phyloP scores from a whole-genome alignment of 139 green algal genomes.

The Picocystis salinarum region DNA sequence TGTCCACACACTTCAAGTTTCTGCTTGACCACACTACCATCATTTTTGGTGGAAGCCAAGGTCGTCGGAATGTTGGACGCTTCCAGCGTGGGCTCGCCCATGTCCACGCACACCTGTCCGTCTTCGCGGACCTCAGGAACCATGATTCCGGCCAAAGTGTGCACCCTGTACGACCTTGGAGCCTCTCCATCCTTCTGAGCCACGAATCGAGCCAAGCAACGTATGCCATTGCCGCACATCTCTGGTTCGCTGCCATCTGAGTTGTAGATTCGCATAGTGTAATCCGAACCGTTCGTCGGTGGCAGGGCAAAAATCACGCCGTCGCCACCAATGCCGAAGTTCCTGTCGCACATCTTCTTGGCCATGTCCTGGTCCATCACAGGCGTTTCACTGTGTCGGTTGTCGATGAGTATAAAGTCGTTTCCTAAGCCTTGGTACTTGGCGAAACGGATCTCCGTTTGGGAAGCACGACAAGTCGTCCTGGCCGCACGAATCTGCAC shows the following conservation, averaged over 20 bases:
- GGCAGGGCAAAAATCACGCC: conserved; percentile 85
- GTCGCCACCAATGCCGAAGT: conserved; percentile 64
- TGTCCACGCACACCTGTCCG: conserved; percentile 90
- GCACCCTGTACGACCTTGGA: conserved; percentile 48
- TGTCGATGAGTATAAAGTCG: conserved; percentile 98
- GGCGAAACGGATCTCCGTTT: conserved; percentile 40
- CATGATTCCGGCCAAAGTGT: conserved; percentile 86
- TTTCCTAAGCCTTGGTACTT: conserved; percentile 99
- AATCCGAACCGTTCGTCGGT: conserved; percentile 38
- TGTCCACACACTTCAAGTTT: conserved; percentile 47
- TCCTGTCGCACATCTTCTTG: conserved; percentile 69
- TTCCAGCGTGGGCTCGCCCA: conserved; percentile 76
- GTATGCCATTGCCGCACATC: conserved; percentile 99
- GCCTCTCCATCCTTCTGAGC: conserved; percentile 4
- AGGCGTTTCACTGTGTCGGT: conserved; percentile 44
- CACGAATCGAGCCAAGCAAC: conserved; percentile 84
- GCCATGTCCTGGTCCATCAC: conserved; percentile 57
- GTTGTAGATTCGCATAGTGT: conserved; percentile 97
- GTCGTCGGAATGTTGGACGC: conserved; percentile 59
- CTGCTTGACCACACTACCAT: conserved; percentile 42
- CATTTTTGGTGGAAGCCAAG: conserved; percentile 12
- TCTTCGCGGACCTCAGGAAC: conserved; percentile 63
- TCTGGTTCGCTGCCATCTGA: conserved; percentile 85
- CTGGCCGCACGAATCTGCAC: no score
- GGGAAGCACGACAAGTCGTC: no score